These are phyloP conservation scores for Pseudocercospora fuligena DNA, from an alignment of 2,329 filamentous ascomycete species.

Conservation along the genomic window DNA sequence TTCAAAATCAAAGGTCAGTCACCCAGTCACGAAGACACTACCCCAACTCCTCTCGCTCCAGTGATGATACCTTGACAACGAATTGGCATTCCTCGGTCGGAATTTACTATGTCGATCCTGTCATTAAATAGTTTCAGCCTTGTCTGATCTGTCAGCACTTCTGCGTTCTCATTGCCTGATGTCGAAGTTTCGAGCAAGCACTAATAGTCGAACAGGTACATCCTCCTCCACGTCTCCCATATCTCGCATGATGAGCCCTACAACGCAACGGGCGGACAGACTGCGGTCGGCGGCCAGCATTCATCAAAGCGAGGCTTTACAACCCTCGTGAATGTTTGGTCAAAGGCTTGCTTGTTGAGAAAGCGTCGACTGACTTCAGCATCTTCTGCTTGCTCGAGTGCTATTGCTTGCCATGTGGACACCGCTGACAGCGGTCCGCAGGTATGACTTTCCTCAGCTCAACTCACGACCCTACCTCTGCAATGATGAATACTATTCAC, in stretches of 20 bases:
- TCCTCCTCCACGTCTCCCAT: slow-evolving; percentile 29
- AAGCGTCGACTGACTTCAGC: slow-evolving; percentile 66
- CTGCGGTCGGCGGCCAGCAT: slow-evolving; percentile 57
- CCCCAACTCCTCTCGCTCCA: slow-evolving; percentile 20
- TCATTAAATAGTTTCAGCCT: slow-evolving; percentile 70
- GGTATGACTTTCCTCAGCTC: slow-evolving; percentile 23
- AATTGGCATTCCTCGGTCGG: slow-evolving; percentile 71
- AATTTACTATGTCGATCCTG: slow-evolving; percentile 67
- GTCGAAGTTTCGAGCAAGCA: slow-evolving; percentile 36
- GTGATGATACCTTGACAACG: slow-evolving; percentile 67
- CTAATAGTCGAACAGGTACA: slow-evolving; percentile 35
- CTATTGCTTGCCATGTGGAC: neutral
- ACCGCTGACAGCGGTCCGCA: slow-evolving; percentile 30
- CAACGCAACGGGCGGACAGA: slow-evolving; percentile 74
- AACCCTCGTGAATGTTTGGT: slow-evolving; percentile 63
- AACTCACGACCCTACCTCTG: slow-evolving; percentile 36
- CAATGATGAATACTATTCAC: slow-evolving; percentile 73
- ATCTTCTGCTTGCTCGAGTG: slow-evolving; percentile 6
- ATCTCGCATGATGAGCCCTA: slow-evolving; percentile 63
- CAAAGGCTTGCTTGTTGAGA: slow-evolving; percentile 69
- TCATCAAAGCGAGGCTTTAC: slow-evolving; percentile 64
- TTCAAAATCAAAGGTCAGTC: slow-evolving; percentile 9
- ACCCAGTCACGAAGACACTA: neutral
- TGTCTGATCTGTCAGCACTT: slow-evolving; percentile 59
- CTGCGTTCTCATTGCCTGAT: slow-evolving; percentile 30